Conservation (phyloP, 495 filamentous ascomycete genomes). For the Trichoderma asperelloides region DNA sequence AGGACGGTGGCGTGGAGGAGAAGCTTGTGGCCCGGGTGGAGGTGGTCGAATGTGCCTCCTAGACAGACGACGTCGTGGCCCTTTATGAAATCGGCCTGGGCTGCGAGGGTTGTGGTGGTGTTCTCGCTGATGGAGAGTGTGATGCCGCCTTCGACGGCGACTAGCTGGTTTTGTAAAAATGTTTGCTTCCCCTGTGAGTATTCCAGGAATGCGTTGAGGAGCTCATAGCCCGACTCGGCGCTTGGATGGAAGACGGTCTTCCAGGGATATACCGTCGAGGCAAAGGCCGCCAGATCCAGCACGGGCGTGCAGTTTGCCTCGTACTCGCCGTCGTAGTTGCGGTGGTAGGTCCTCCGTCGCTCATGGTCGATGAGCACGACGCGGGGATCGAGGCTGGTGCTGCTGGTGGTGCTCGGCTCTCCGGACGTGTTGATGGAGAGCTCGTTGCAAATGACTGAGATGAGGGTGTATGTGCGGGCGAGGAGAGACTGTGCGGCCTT, state of each 20-base stretch:
- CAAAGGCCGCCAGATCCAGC: slow-evolving; percentile 57
- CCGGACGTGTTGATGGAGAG: slow-evolving; percentile 48
- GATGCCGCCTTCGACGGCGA: slow-evolving; percentile 40
- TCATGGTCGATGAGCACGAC: slow-evolving; percentile 62
- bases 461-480: slow-evolving; percentile 68
- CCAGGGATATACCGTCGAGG: slow-evolving; percentile 57
- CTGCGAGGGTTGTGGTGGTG: not conserved
- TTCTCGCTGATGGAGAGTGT: slow-evolving; percentile 24
- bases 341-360: slow-evolving; percentile 22
- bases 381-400: slow-evolving; percentile 60
- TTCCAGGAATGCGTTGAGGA: slow-evolving; percentile 33
- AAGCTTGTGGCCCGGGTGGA: slow-evolving; percentile 93
- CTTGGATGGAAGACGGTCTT: slow-evolving; percentile 58
- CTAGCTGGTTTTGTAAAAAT: slow-evolving; percentile 32
- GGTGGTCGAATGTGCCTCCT: slow-evolving; percentile 93
- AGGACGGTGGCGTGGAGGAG: slow-evolving; percentile 79
- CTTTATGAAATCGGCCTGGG: slow-evolving; percentile 16
- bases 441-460: slow-evolving; percentile 57
- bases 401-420: slow-evolving; percentile 38
- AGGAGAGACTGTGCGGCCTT: slow-evolving; percentile 57
- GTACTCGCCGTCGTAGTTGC: slow-evolving; percentile 20
- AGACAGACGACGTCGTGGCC: slow-evolving; percentile 52
- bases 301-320: slow-evolving; percentile 44
- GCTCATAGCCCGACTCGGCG: slow-evolving; percentile 43
- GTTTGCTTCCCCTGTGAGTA: slow-evolving; percentile 37